Percentiles rank a stretch among this genome's conserved stretches.
phyloP scores from a whole-genome alignment of 2,329 filamentous ascomycete species.

The Chaetomiaceae sp. region DNA sequence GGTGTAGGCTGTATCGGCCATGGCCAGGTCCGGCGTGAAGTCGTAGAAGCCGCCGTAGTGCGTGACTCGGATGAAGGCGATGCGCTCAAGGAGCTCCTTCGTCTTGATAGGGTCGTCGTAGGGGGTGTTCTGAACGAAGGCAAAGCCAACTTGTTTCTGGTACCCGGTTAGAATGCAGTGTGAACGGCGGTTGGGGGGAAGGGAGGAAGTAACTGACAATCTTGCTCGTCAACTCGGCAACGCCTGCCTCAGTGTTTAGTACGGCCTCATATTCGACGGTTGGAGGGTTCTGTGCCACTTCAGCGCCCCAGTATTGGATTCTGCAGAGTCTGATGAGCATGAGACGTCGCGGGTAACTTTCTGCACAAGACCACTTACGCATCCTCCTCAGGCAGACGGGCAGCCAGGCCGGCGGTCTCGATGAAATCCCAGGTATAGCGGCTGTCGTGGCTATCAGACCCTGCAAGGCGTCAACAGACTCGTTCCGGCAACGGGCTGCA shows the following conservation, averaged over 20 bases:
- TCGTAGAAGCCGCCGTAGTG: constrained; percentile 81
- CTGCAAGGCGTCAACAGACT: constrained; percentile 37
- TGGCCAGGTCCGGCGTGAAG: constrained; percentile 81
- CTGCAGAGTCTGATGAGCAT: neutral
- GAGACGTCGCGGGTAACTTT: neutral
- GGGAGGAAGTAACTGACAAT: constrained; percentile 44
- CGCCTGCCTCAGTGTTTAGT: constrained; percentile 45
- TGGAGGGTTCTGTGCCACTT: constrained; percentile 44
- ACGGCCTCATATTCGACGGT: constrained; percentile 54
- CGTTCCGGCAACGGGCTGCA: neutral
- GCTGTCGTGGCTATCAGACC: constrained; percentile 63
- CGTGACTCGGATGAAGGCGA: constrained; percentile 81
- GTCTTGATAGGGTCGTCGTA: constrained; percentile 61
- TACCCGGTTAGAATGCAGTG: neutral
- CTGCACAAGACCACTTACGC: neutral
- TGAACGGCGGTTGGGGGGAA: neutral
- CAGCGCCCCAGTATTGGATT: constrained; percentile 26
- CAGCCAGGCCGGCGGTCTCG: neutral
- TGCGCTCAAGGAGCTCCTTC: constrained; percentile 66
- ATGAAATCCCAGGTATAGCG: constrained; percentile 57
- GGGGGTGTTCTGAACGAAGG: constrained; percentile 67
- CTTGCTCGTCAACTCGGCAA: constrained; percentile 56
- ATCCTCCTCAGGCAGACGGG: neutral
- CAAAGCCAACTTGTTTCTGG: constrained; percentile 66
- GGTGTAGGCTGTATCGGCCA: constrained; percentile 89